Base-by-base conservation (phyloP, 176 grass and related monocot species). In the Themeda triandra region DNA sequence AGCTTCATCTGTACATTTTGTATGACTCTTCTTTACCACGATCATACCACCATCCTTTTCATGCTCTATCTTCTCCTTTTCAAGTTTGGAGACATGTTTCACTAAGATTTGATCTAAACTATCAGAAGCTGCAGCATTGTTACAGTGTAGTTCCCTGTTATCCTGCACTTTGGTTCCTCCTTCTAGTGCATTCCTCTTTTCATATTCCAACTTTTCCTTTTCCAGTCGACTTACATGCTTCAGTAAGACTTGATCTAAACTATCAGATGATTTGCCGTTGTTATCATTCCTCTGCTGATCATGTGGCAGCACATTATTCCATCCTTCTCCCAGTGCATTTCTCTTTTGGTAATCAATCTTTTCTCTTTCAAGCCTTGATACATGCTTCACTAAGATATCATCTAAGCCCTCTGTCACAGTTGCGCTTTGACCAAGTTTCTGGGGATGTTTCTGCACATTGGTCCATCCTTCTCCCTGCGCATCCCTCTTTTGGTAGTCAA, bases 331-430 rank as follows among this genome's bases (percentile, higher is more conserved):
- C 54, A 58, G 17, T 54, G 51, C 51, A 23, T 54, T 59, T 49
- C 83, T 86, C 66, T 75, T 86, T 88, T 79, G 39, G 42, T 72
- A 77, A 44, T 89, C 86, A 41, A 88, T 70, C 69, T 94, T 94
- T 39, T 98, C 96, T 66, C 21, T 93, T 90, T 98, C 93, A 15
- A 93, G 80, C 72, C 75, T 93, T 39, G 93, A 92, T 13, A 95
- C 70, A 76, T 87, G 91, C 74, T 92, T 95, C 48, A 90, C 90
- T 51, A 95, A 70, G 42, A 90, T 65, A 69, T 88, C 81, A 30
- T 90, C 88, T 66, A 93, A 88, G 63, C 82, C 75, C 44, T 66
- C 67, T 46, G 75, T 5, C 33, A 28, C 54, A 33, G 37, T 11
- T 66, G 44, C 28, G n/a, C 63, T 53, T 49, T 63, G 35, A 69